Evolutionary conservation across 2,329 filamentous ascomycete genomes (phyloP).

Genomic region (Botrytis sinoallii): DNA sequence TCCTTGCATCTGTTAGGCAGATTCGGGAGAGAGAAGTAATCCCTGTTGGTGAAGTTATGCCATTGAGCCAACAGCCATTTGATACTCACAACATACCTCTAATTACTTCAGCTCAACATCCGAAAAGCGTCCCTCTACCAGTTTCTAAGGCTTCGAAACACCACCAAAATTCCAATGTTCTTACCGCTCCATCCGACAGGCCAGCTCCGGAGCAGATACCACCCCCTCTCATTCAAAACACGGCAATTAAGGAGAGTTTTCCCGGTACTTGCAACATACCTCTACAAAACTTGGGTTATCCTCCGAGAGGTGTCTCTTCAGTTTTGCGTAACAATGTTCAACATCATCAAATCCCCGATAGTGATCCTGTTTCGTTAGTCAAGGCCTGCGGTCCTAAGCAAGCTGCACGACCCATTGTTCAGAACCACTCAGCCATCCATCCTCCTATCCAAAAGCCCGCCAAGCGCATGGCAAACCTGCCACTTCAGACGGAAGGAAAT

Average conservation of each 20-base stretch:
- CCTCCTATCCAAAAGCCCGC: neutral
- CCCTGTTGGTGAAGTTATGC: neutral
- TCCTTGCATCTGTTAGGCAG: no score
- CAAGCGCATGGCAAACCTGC: neutral
- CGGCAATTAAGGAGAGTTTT: neutral
- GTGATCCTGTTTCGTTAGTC: neutral
- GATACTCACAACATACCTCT: neutral
- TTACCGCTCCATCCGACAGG: neutral
- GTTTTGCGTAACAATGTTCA: neutral
- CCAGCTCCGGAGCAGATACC: neutral
- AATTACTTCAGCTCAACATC: neutral
- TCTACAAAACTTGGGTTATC: no score
- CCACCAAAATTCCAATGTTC: neutral
- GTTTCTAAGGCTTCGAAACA: neutral
- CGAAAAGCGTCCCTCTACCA: neutral
- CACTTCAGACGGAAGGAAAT: neutral
- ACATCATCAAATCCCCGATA: neutral
- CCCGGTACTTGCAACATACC: neutral
- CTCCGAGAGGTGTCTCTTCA: neutral
- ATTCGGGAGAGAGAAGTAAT: neutral
- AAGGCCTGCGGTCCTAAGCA: neutral
- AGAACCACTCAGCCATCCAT: neutral
- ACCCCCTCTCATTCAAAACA: neutral
- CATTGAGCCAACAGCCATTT: neutral
- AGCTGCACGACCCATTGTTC: neutral